Percentiles rank a stretch among this genome's conserved stretches.
phyloP scores from a whole-genome alignment of 2,329 filamentous ascomycete species.

The Torrubiella hemipterigena region DNA sequence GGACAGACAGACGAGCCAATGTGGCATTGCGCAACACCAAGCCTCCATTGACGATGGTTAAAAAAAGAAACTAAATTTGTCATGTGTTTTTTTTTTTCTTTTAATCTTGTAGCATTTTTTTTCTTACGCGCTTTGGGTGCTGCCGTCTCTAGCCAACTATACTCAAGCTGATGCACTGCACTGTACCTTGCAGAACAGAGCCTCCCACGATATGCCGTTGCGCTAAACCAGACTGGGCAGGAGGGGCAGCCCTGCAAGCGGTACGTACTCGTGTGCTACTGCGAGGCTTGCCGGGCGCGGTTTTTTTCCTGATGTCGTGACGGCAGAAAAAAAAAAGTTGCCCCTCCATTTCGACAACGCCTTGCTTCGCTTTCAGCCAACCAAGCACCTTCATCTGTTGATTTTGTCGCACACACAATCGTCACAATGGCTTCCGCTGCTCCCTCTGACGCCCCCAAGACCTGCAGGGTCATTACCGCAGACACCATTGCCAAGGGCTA shows the following conservation, averaged over 20 bases:
- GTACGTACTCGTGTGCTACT: neutral
- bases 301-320: neutral
- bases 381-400: neutral
- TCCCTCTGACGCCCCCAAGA: slow-evolving; percentile 37
- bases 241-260: neutral
- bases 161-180: neutral
- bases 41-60: slow-evolving; percentile 1
- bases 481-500: slow-evolving; percentile 76
- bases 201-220: neutral
- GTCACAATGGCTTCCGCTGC: slow-evolving; percentile 18
- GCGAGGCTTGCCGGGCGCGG: too few species aligned
- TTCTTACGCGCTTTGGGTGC: slow-evolving; percentile 3
- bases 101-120: slow-evolving; percentile 9
- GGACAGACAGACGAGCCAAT: too few species aligned
- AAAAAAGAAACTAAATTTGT: neutral
- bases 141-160: slow-evolving; percentile 5
- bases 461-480: slow-evolving; percentile 89
- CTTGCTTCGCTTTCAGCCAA: too few species aligned
- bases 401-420: neutral
- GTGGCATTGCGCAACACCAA: too few species aligned
- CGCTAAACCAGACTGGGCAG: too few species aligned
- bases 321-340: neutral
- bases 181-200: neutral
- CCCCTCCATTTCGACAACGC: too few species aligned
- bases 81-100: neutral